Evolutionary conservation across 768 basidiomycete genomes (phyloP).

Genomic region (Hemileccinum impolitum): DNA sequence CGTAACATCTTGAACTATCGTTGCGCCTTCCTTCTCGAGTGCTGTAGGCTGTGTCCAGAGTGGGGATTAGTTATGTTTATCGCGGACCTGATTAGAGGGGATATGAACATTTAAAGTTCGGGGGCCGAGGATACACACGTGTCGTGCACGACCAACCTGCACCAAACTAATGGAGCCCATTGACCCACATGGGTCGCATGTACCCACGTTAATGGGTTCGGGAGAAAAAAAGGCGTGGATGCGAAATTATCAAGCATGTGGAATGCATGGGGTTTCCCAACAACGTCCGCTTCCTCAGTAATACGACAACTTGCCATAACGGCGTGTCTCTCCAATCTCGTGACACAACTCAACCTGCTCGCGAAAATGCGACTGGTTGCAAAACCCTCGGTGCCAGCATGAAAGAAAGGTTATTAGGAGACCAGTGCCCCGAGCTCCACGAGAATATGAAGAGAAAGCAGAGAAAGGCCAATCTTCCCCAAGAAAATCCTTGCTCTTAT

Average conservation of each 20-base stretch:
- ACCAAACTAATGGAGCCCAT: not conserved
- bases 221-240: not conserved
- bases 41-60: conserved; percentile 2
- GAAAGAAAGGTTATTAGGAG: not conserved
- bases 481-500: not conserved
- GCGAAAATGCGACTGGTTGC: not conserved
- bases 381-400: not conserved
- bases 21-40: not conserved
- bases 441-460: not conserved
- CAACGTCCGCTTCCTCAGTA: not conserved
- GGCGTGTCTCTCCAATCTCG: not conserved
- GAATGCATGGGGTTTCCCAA: not conserved
- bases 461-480: not conserved
- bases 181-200: not conserved
- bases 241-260: not conserved
- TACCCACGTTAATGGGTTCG: not conserved
- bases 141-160: not conserved
- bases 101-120: not conserved
- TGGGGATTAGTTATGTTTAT: conserved; percentile 7
- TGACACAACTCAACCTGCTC: not conserved
- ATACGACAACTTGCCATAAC: not conserved
- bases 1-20: not conserved
- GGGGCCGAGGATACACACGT: not conserved
- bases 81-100: not conserved
- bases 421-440: not conserved